Percentiles rank a stretch among this genome's conserved stretches.
Conservation (phyloP, 331 rosid species). For the Prunus yedoensis region DNA sequence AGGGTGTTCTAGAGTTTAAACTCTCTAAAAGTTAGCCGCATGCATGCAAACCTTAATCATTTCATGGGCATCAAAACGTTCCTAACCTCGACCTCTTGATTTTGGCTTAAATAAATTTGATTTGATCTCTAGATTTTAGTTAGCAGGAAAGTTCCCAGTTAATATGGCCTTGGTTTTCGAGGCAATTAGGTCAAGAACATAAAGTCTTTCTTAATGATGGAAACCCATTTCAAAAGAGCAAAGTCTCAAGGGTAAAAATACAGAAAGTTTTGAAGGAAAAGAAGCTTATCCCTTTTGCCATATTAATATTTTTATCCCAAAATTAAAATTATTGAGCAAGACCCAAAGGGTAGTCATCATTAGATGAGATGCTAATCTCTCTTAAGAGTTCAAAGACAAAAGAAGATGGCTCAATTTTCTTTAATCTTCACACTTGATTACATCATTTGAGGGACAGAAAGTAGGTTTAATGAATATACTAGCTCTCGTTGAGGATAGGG, state of each 20-base stretch:
- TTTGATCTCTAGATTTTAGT: not conserved
- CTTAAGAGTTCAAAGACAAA: not conserved
- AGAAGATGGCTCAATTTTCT: too few relatives aligned
- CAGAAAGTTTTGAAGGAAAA: not conserved
- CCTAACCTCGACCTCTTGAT: not conserved
- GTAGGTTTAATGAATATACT: not conserved
- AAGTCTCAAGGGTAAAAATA: not conserved
- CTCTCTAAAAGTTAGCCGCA: constrained; percentile 16
- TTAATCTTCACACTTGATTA: not conserved
- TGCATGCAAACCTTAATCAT: constrained; percentile 23
- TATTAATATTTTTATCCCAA: not conserved
- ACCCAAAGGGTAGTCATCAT: not conserved
- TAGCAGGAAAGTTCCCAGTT: constrained; percentile 7
- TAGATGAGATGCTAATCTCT: not conserved
- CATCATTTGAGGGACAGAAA: not conserved
- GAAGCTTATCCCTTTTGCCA: not conserved
- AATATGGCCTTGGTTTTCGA: not conserved
- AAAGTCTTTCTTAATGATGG: not conserved
- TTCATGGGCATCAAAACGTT: not conserved
- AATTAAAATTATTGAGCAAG: not conserved
- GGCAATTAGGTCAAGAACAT: not conserved
- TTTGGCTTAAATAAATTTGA: too few relatives aligned
- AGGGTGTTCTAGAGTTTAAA: constrained; percentile 15
- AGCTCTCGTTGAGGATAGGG: not conserved
- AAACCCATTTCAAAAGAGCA: not conserved